Evolutionary conservation across 305 asterid species (phyloP), one percentile per base, ranked within the genome.

Genomic region (Ajuga reptans): DNA sequence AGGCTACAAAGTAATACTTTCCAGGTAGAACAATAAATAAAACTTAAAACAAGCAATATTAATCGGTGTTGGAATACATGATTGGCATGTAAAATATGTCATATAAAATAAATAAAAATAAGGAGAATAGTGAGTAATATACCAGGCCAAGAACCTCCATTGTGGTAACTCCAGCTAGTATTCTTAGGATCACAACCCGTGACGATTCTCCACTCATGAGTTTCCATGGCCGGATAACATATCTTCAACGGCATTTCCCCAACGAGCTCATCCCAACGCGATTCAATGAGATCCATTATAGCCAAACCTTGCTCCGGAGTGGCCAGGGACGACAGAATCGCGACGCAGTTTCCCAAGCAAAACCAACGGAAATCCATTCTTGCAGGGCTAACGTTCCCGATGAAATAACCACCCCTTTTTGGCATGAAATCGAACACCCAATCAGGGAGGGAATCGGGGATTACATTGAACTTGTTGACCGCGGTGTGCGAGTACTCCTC

Each of bases 71-170:
- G n/a, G n/a, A n/a, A n/a, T n/a, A n/a, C n/a, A n/a, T n/a, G n/a
- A n/a, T n/a, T n/a, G n/a, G n/a, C n/a, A n/a, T n/a, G n/a, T n/a
- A n/a, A n/a, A n/a, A n/a, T n/a, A n/a, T n/a, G n/a, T n/a, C n/a
- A n/a, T n/a, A n/a, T n/a, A n/a, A 21, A 21, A 21, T 2, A 21
- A 21, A 21, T 21, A 71, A 4, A 36, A 31, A 31, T 31, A 31
- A 31, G 36, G 36, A 31, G 36, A 31, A 31, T 3, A 31, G 36
- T 47, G 3, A 7, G 11, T 39, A 39, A 7, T 9, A 6, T 39
- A 89, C 96, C 96, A 76, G 96, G 96, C 96, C 96, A 89, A 79
- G 91, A 79, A 73, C 96, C 96, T 46, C 92, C 92, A 41, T 89
- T 89, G 71, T 89, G 96, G 76, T 89, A 89, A 69, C 96, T 89